Percentiles rank a stretch among this genome's conserved stretches.
phyloP scores from a whole-genome alignment of 768 basidiomycete genomes.

The Clitopilus passeckerianus region DNA sequence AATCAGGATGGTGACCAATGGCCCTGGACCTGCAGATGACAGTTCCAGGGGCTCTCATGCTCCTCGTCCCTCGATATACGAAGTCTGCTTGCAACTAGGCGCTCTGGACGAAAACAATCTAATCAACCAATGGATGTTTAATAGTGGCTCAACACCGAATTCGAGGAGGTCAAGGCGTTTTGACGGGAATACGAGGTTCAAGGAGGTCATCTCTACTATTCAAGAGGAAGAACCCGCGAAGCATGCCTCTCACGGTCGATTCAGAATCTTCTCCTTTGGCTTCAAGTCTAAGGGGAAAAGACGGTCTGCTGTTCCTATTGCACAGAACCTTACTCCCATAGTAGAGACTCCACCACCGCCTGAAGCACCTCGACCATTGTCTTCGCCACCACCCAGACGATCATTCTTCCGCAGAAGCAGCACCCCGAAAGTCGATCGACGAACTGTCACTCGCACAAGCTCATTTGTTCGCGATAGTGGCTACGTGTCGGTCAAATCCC shows the following conservation, averaged over 20 bases:
- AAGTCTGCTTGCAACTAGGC: constrained; percentile 26
- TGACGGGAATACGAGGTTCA: constrained; percentile 9
- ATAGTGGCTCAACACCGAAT: constrained; percentile 12
- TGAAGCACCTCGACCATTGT: background rate
- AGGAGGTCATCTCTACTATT: constrained; percentile 10
- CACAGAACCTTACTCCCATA: background rate
- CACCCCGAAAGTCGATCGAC: background rate
- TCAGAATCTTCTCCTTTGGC: background rate
- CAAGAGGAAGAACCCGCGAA: constrained; percentile 1
- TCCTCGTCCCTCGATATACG: constrained; percentile 25
- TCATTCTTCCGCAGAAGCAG: background rate
- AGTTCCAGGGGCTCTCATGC: constrained; percentile 13
- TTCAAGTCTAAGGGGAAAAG: background rate
- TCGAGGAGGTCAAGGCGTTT: background rate
- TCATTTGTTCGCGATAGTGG: background rate
- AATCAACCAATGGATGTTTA: constrained; percentile 27
- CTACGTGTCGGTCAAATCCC: constrained; percentile 6
- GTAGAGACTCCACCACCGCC: background rate
- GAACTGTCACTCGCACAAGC: background rate
- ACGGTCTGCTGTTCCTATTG: background rate
- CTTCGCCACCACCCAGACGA: background rate
- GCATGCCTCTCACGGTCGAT: background rate
- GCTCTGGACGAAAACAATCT: constrained; percentile 24
- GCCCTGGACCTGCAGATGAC: background rate
- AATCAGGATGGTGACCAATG: background rate